A percentile compares a stretch with the other conserved stretches of the same genome.
These are phyloP conservation scores for Withania somnifera DNA, from an alignment of 305 asterid genomes.

Conservation along the genomic window DNA sequence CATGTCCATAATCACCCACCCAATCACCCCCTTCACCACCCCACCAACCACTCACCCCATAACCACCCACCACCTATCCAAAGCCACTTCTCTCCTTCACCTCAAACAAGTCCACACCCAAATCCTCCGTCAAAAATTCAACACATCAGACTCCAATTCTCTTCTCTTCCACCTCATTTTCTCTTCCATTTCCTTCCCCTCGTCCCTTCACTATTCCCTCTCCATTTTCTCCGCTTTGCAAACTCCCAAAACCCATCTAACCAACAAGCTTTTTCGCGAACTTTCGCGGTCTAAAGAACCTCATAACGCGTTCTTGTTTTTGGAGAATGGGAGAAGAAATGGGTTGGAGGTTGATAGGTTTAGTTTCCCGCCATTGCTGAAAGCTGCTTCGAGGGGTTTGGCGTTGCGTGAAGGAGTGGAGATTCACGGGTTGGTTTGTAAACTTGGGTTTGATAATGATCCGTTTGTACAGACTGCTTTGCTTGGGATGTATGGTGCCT, in stretches of 20 bases:
- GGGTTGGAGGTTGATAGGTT: slow-evolving; percentile 40
- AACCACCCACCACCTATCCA: slow-evolving; percentile 12
- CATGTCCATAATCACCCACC: slow-evolving; percentile 27
- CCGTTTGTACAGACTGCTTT: slow-evolving; percentile 70
- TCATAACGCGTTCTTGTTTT: slow-evolving; percentile 31
- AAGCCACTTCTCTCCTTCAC: slow-evolving; percentile 40
- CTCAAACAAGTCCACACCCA: slow-evolving; percentile 61
- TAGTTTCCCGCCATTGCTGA: slow-evolving; percentile 56
- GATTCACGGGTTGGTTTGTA: slow-evolving; percentile 51
- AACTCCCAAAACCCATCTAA: slow-evolving; percentile 26
- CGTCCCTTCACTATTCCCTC: slow-evolving; percentile 35
- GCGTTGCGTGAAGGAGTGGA: slow-evolving; percentile 42
- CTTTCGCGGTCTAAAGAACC: slow-evolving; percentile 46
- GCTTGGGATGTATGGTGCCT: slow-evolving; percentile 46
- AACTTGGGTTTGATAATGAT: slow-evolving; percentile 43
- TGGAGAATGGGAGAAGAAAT: slow-evolving; percentile 26
- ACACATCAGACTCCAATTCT: slow-evolving; percentile 11
- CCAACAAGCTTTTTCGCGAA: slow-evolving; percentile 38
- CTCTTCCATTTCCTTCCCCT: slow-evolving; percentile 44
- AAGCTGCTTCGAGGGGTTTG: slow-evolving; percentile 39
- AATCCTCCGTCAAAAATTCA: slow-evolving; percentile 28
- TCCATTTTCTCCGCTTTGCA: slow-evolving; percentile 35
- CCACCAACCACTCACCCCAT: slow-evolving; percentile 14
- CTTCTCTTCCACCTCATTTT: slow-evolving; percentile 43
- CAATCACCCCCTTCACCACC: slow-evolving; percentile 8